Evolutionary conservation across 441 rosid species (phyloP), one percentile per base, ranked within the genome.

Genomic region (Breynia disticha): DNA sequence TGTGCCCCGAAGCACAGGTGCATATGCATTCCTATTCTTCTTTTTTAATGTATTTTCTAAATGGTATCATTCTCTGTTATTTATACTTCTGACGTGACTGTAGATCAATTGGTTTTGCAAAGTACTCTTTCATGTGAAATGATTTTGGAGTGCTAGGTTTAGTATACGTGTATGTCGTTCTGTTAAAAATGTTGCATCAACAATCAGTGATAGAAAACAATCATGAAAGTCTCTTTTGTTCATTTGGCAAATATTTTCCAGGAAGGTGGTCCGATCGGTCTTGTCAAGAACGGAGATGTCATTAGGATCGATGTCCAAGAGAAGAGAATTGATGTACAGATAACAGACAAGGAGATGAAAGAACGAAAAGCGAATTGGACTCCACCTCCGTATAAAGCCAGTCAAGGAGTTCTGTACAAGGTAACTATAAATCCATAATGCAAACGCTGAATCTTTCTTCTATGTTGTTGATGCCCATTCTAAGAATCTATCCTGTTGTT

Each of bases 1-100:
- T 91, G 35, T 82, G 95, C 73, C 98, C 98, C 22, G 98, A 91
- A 79, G 97, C 98, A 50, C 95, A 91, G 95, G 98, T 91, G 56
- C 46, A 14, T 52, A 41, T 52, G 9, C 48, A 56, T 63, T 42
- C 54, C 53, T 38, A 17, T 52, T 48, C 22, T 54, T 15, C 16
- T 4, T 28, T 28, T 28, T 28, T 9, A 28, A 28, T 28, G 7
- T 28, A 9, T 28, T 28, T 28, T 28, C 35, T 28, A 28, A 28
- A 28, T 28, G 35, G 4, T 28, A 28, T 28, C 35, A 28, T 9
- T 28, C n/a, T n/a, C n/a, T n/a, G n/a, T n/a, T n/a, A n/a, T n/a
- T n/a, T n/a, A n/a, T n/a, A n/a, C n/a, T 28, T 9, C 4, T 5
- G 35, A 28, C 8, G 35, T 28, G 8, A 28, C 35, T 4, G 8